These are phyloP conservation scores for Odonthalia washingtoniensis DNA, from an alignment of 31 red algal species.

Conservation along the genomic window DNA sequence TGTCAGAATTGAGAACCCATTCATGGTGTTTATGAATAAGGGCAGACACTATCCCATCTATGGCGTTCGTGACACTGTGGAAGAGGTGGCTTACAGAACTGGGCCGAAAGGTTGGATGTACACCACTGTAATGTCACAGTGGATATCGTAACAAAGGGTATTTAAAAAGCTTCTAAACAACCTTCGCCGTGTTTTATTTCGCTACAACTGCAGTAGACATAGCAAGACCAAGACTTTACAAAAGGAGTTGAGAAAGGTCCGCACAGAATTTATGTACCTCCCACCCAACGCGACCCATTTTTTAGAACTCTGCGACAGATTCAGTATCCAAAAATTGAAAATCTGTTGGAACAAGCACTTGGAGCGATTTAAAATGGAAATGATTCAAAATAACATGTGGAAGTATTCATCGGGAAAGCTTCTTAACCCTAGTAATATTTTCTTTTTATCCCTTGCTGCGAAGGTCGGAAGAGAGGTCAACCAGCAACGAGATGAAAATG, in stretches of 20 bases:
- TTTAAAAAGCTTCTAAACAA: conserved; percentile 28
- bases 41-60: conserved; percentile 31
- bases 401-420: conserved; percentile 20
- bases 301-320: conserved; percentile 41
- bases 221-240: conserved; percentile 13
- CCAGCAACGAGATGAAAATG: conserved; percentile 20
- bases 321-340: conserved; percentile 45
- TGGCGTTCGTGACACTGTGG: no score
- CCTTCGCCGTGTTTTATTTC: conserved; percentile 21
- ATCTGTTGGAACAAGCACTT: conserved; percentile 17
- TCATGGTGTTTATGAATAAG: conserved; percentile 34
- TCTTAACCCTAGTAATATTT: conserved; percentile 41
- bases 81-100: not conserved
- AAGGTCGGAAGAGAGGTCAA: conserved; percentile 1
- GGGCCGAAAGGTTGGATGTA: conserved; percentile 52
- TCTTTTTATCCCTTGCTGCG: conserved; percentile 34
- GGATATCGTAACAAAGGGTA: conserved; percentile 25
- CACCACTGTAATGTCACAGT: conserved; percentile 28
- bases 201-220: conserved; percentile 43
- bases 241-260: not conserved
- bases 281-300: conserved; percentile 32
- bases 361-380: conserved; percentile 22
- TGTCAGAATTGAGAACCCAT: conserved; percentile 10
- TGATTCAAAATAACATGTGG: conserved; percentile 1
- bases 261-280: conserved; percentile 15